A percentile compares a stretch with the other conserved stretches of the same genome.
phyloP scores from a whole-genome alignment of 192 early-diverging fungal genomes.

The Coemansia sp. region DNA sequence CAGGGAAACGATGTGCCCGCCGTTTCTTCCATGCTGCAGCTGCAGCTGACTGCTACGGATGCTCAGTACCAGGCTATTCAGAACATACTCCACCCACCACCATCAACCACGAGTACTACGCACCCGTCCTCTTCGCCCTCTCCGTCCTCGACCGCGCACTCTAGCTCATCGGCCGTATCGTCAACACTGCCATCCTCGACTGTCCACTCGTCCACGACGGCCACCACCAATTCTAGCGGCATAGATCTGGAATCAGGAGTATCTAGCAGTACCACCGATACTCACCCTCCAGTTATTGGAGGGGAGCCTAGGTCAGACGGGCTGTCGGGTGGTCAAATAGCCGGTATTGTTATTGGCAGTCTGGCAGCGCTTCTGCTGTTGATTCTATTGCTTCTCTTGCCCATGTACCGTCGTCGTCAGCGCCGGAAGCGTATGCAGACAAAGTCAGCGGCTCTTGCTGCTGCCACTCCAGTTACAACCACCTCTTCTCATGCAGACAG shows the following conservation, averaged over 20 bases:
- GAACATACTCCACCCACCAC: constrained; percentile 26
- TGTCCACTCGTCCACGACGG: neutral
- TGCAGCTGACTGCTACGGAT: constrained; percentile 43
- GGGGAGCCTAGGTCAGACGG: constrained; percentile 15
- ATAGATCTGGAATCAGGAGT: neutral
- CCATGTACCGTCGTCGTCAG: constrained; percentile 36
- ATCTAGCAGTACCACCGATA: neutral
- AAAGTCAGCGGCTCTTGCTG: constrained; percentile 16
- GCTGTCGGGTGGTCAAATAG: constrained; percentile 47
- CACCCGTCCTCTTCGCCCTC: neutral
- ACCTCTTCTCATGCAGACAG: neutral
- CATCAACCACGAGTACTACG: neutral
- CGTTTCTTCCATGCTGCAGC: constrained; percentile 32
- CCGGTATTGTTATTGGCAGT: constrained; percentile 44
- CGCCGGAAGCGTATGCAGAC: constrained; percentile 33
- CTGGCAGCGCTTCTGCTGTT: constrained; percentile 34
- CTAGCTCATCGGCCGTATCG: constrained; percentile 3
- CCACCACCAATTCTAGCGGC: neutral
- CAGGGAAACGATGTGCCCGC: constrained; percentile 49
- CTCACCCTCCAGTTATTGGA: neutral
- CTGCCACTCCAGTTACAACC: neutral
- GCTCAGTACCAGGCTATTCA: constrained; percentile 42
- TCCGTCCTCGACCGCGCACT: neutral
- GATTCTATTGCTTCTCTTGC: constrained; percentile 35
- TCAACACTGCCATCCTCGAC: neutral